phyloP scores from a whole-genome alignment of 2,329 filamentous ascomycete genomes.

The Metarhizium humberi region DNA sequence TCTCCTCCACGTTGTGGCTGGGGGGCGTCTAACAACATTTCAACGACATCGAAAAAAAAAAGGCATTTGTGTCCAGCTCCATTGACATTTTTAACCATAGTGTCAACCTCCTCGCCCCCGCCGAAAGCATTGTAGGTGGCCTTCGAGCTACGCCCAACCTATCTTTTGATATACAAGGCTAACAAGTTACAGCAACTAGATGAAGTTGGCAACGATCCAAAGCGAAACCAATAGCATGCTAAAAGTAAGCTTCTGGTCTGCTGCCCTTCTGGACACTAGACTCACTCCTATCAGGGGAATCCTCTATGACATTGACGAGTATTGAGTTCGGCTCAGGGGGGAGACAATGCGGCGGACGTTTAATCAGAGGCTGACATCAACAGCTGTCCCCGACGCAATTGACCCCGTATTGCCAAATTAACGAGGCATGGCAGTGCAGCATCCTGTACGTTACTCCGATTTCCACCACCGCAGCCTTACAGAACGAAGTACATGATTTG shows the following conservation, averaged over 20 bases:
- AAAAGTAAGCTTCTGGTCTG: too few relatives aligned
- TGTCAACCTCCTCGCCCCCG: too few relatives aligned
- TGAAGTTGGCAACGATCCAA: too few relatives aligned
- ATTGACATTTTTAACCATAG: too few relatives aligned
- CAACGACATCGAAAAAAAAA: background rate
- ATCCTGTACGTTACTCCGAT: background rate
- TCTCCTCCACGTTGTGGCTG: background rate
- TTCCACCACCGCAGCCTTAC: background rate
- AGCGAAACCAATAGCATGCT: too few relatives aligned
- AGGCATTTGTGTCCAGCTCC: too few relatives aligned
- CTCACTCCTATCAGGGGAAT: background rate
- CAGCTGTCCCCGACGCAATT: background rate
- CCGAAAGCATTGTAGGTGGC: too few relatives aligned
- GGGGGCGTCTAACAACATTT: background rate
- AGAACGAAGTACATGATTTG: background rate
- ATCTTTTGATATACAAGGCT: too few relatives aligned
- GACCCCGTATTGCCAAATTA: background rate
- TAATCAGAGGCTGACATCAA: background rate
- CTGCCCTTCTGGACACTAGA: too few relatives aligned
- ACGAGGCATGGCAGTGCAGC: background rate
- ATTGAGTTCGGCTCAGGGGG: background rate
- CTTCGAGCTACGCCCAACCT: too few relatives aligned
- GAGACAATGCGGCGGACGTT: background rate
- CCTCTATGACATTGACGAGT: too few relatives aligned
- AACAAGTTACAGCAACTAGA: too few relatives aligned